Base-by-base conservation (phyloP, 495 filamentous ascomycete species). In the Penicillium angulare region DNA sequence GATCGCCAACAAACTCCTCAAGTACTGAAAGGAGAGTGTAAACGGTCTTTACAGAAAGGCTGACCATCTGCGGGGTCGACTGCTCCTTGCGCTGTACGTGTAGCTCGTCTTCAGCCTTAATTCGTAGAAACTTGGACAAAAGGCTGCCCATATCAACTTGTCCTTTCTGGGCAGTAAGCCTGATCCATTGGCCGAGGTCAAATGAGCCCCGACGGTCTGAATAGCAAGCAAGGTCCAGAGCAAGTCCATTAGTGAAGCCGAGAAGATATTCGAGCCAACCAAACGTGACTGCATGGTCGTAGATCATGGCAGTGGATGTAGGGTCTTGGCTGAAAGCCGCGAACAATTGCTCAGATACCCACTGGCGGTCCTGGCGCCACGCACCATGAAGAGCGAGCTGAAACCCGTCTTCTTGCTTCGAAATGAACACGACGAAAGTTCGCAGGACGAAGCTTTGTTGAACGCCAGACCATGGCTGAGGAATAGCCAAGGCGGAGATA, bases 331-430 rank as follows among this genome's bases (percentile, higher is more conserved):
- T 84, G 68, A 96, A 92, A 12, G 83, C 79, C 34, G 93, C 87
- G 15, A 90, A 80, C 22, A 99, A 79, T 49, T 86, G 82, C 53
- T 81, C 77, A 1, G 84, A 82, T 17, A 97, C 85, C 87, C 89
- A 97, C 23, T 81, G 74, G 47, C 81, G 86, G 60, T 97, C 88
- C 54, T 89, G 86, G 54, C 86, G 85, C 92, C 93, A 97, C 3
- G 95, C 72, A 50, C 87, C 88, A 63, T 93, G 81, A 44, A 97
- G 78, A 15, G 95, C 92, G 43, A 97, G 89, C 47, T 89, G 84
- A 60, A 89, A 83, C 13, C 88, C 83, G 13, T 80, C 76, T 29
- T 85, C 79, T 43, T 82, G 76, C 60, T 84, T 86, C 26, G 73
- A 58, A 35, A 88, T 73, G 50, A 85, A 86, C 4, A 80, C 77